These are phyloP conservation scores for Calonectria henricotiae DNA, from an alignment of 2,329 filamentous ascomycete genomes.

Conservation along the genomic window DNA sequence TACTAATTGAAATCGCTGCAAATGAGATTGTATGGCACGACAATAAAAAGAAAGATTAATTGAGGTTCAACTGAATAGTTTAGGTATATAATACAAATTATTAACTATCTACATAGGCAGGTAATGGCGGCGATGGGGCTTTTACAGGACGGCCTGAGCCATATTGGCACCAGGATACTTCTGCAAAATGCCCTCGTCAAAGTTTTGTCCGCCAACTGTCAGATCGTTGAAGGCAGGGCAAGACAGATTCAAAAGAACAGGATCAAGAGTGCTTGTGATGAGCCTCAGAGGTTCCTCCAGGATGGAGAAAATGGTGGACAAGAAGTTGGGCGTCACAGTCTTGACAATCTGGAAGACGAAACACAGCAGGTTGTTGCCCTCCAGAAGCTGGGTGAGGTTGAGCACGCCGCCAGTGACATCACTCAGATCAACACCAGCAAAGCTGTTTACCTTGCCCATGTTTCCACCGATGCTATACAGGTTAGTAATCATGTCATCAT, in stretches of 20 bases:
- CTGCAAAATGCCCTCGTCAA: slow-evolving; percentile 21
- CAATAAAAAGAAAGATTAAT: too few species aligned
- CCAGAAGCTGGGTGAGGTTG: slow-evolving; percentile 59
- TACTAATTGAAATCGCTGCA: too few species aligned
- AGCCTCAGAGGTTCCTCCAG: slow-evolving; percentile 28
- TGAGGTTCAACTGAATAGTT: background rate
- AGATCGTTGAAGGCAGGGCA: slow-evolving; percentile 36
- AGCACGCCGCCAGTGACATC: slow-evolving; percentile 65
- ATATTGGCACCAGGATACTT: slow-evolving; percentile 30
- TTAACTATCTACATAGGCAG: background rate
- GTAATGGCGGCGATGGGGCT: background rate
- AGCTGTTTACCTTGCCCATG: slow-evolving; percentile 65
- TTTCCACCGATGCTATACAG: slow-evolving; percentile 66
- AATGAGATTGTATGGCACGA: too few species aligned
- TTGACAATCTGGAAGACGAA: slow-evolving; percentile 58
- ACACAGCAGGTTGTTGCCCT: slow-evolving; percentile 67
- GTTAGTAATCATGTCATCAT: background rate
- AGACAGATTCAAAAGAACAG: slow-evolving; percentile 18
- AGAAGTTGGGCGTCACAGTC: slow-evolving; percentile 46
- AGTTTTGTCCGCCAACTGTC: slow-evolving; percentile 31
- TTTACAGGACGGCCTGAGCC: slow-evolving; percentile 20
- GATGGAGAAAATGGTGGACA: slow-evolving; percentile 33
- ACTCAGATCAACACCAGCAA: slow-evolving; percentile 62
- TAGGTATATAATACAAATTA: slow-evolving; percentile 4
- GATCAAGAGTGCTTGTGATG: slow-evolving; percentile 31